Evolutionary conservation across 768 basidiomycete genomes (phyloP), one percentile per base, ranked within the genome.

Genomic region (Pleurotus platypus): DNA sequence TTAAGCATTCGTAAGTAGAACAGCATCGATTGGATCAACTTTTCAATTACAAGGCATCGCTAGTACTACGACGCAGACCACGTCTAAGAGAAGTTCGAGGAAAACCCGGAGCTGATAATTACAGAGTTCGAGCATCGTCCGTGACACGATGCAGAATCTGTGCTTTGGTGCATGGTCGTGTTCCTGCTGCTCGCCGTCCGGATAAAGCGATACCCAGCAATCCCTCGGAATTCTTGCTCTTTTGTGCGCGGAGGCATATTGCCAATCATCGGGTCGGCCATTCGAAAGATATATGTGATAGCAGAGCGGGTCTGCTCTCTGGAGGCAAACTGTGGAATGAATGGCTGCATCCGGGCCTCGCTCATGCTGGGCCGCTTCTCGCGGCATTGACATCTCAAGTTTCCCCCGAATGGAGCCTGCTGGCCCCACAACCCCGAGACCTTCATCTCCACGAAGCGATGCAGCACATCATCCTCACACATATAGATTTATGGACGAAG

Each of bases 361-460:
- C 27, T 12, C 43, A 38, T 37, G 15, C 56, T 9, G 58, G 30
- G 1, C 46, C 46, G 0, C 24, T 49, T 2, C 12, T 37, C 9
- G 40, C n/a, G 12, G 27, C 49, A n/a, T 35, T 57, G 16, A 4
- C 4, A 22, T 11, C 5, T 18, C 56, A 57, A 16, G 48, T 57
- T 7, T 20, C 18, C 15, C 56, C 56, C 6, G 48, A 50, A 16
- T 57, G 43, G 26, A 16, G 18, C 8, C 13, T 40, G 15, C 26
- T 57, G 2, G 6, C 3, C 2, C 56, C 56, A 2, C 2, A 13
- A 1, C 47, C 48, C 48, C n/a, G 18, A 2, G 7, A 0, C 6
- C 16, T 50, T 6, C 47, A 57, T 16, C 56, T 57, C 16, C 56
- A 57, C 16, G 56, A 57, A 20, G 56, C 56, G 2, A 57, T 57